phyloP scores from a whole-genome alignment of 805 yeast genomes.

The Candida xiaguanensis region DNA sequence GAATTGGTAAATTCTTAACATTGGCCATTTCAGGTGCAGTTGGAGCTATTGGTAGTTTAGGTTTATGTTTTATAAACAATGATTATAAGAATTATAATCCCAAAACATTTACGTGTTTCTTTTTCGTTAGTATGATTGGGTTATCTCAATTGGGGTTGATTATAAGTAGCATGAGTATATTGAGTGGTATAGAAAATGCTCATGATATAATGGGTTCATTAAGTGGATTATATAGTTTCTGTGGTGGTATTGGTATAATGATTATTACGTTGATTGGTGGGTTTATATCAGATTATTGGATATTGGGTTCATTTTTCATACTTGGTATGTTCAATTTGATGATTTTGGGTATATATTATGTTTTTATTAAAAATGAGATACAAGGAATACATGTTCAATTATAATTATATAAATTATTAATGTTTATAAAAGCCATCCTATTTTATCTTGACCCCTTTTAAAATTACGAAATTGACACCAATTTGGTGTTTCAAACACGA shows the following conservation, averaged over 20 bases:
- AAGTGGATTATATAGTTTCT: constrained; percentile 64
- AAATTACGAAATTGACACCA: neutral
- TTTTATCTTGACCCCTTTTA: neutral
- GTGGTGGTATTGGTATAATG: constrained; percentile 67
- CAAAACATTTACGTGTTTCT: constrained; percentile 31
- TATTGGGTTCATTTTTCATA: constrained; percentile 56
- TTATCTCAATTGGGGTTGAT: constrained; percentile 60
- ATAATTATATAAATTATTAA: too few species aligned
- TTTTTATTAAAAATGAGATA: neutral
- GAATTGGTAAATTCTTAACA: constrained; percentile 24
- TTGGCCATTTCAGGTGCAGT: constrained; percentile 35
- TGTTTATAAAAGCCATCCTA: too few species aligned
- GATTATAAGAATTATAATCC: constrained; percentile 25
- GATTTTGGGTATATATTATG: constrained; percentile 16
- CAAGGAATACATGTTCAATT: neutral
- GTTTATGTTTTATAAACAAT: constrained; percentile 18
- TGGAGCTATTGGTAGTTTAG: constrained; percentile 43
- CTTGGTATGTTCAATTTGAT: constrained; percentile 39
- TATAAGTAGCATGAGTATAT: constrained; percentile 61
- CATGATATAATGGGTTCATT: constrained; percentile 54
- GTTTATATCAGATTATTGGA: constrained; percentile 51
- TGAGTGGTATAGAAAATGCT: constrained; percentile 22
- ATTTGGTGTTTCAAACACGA: neutral
- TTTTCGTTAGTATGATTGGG: constrained; percentile 46
- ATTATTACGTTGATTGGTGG: constrained; percentile 62